Base-by-base conservation (phyloP, 129 eudicot genomes). In the Artemisia annua region DNA sequence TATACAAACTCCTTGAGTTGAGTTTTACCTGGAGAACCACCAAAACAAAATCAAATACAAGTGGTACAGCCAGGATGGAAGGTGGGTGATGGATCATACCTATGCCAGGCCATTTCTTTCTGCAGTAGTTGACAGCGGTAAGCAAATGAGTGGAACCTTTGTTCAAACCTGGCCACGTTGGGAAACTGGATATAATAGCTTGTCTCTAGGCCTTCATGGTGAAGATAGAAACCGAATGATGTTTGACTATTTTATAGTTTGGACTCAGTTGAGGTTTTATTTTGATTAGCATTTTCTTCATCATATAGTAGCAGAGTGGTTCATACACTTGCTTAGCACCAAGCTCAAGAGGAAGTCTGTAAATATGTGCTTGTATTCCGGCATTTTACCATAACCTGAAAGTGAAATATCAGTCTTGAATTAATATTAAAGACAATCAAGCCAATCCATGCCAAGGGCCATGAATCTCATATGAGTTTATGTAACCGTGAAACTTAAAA, bases 331-430 rank as follows among this genome's bases (percentile, higher is more conserved):
- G 84, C 81, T 81, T 66, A 81, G 70, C 26, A 66, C 92, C 78
- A 93, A 75, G 68, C 85, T 86, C 74, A 93, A 78, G 30, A 93
- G 90, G 71, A 93, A 93, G 71, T 93, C 97, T 1, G 98, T 93
- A 52, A 93, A 93, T 70, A 93, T 90, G 65, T 93, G 90, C 92
- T 93, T 97, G 74, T 93, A 93, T 68, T 85, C 98, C 63, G 98
- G 98, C 97, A 93, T 87, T 83, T 93, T 93, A 70, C 98, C 97
- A 74, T 93, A 93, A 50, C 98, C 98, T 93, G 89, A 64, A 77
- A 22, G 58, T 15, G 48, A 2, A 66, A 53, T 16, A 75, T 32
- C 39, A 32, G 39, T 32, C 39, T 32, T 32, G 39, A 32, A 4
- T 32, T 32, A 4, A 32, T 7, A 32, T 32, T 32, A 32, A 7